Base-by-base conservation (phyloP, 345 rosid species). In the Atalantia buxifolia region DNA sequence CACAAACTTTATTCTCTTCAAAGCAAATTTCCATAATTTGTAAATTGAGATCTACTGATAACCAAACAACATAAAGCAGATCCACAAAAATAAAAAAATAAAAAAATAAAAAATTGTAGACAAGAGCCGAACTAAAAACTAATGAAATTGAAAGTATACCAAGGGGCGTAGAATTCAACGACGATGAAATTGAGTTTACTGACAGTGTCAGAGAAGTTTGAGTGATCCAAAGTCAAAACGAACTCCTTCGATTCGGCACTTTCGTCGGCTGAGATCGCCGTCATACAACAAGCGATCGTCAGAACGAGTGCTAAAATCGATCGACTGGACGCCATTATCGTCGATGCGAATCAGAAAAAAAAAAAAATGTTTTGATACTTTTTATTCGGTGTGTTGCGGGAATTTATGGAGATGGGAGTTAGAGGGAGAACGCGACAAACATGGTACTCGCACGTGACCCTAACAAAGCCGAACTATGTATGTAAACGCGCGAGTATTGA, bases 91-190 rank as follows among this genome's bases (percentile, higher is more conserved):
- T 0, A 33, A 35, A 1, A 28, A 28, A 28, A 28, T 28, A 28
- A 28, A 35, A 35, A 35, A 40, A 55, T 62, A 77, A 53, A 68
- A 28, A 65, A 68, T 27, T n/a, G 50, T 3, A 2, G 18, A 45
- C 50, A 45, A 45, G 18, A 45, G 50, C 50, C 4, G 18, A 45
- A 13, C 4, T 45, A 45, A 45, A 45, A 45, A 45, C 16, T 45
- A 12, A 18, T 2, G 61, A 40, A 72, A 45, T 0, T 0, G 33
- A 35, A 27, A 74, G 25, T 22, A 57, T 86, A 96, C 99, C 99
- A 96, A 35, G 98, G 98, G 67, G 99, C 98, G 84, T 96, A 96
- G 84, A 96, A 96, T 78, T 96, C 98, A 42, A 96, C 98, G 82
- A 94, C 98, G 84, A 96, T 76, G 87, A 96, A 90, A 31, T 96